Evolutionary conservation across 352 stramenopile species (phyloP).

Genomic region (Globisporangium heterothallicum): DNA sequence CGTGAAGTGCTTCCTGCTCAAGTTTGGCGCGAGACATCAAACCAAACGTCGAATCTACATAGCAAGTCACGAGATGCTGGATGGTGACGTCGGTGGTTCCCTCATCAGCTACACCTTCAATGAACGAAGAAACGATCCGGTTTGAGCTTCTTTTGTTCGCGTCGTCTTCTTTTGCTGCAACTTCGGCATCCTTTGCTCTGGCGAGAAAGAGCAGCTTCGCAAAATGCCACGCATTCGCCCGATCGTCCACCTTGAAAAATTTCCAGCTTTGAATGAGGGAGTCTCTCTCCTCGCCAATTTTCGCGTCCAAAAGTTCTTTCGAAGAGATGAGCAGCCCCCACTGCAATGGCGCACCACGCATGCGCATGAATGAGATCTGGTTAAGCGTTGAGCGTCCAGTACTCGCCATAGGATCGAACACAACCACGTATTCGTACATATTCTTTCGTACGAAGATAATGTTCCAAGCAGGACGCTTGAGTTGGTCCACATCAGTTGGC

Average conservation of each 20-base stretch:
- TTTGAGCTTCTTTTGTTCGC: constrained; percentile 8
- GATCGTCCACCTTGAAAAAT: constrained; percentile 25
- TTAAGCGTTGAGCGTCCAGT: constrained; percentile 39
- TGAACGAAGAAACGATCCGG: constrained; percentile 38
- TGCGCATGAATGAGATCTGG: constrained; percentile 65
- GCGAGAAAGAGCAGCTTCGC: constrained; percentile 70
- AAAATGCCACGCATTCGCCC: constrained; percentile 71
- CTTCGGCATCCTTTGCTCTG: constrained; percentile 40
- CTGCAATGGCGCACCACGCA: constrained; percentile 69
- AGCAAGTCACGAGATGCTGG: constrained; percentile 56
- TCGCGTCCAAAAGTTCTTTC: constrained; percentile 53
- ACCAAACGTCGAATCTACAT: constrained; percentile 41
- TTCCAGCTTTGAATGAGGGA: constrained; percentile 41
- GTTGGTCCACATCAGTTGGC: constrained; percentile 33
- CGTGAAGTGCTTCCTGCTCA: constrained; percentile 34
- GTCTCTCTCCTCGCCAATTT: constrained; percentile 31
- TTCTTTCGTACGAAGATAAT: constrained; percentile 83
- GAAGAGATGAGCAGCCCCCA: constrained; percentile 72
- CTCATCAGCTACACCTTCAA: constrained; percentile 50
- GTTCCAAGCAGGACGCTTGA: constrained; percentile 64
- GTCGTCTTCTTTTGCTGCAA: constrained; percentile 3
- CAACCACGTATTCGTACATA: constrained; percentile 83
- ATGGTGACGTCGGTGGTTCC: constrained; percentile 32
- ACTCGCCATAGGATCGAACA: constrained; percentile 56
- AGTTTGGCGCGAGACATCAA: constrained; percentile 31